These are phyloP conservation scores for Hypoxylon sp. DNA, from an alignment of 2,329 filamentous ascomycete genomes.

Conservation along the genomic window DNA sequence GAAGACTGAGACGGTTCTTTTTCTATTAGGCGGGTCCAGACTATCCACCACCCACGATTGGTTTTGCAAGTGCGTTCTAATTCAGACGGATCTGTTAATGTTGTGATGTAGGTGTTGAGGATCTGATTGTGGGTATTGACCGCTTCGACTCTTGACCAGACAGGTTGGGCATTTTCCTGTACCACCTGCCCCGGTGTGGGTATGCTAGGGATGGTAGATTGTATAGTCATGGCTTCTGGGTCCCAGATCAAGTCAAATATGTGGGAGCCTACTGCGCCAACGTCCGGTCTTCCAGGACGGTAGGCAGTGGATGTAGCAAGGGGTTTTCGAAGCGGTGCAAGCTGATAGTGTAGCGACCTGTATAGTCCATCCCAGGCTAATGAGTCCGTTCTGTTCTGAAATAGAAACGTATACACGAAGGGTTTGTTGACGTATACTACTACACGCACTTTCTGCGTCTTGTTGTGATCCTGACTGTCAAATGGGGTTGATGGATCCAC, in stretches of 20 bases:
- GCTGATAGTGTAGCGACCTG: conserved; percentile 72
- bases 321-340: conserved; percentile 70
- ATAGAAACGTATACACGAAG: conserved; percentile 84
- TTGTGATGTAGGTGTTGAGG: conserved; percentile 68
- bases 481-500: conserved; percentile 51
- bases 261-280: conserved; percentile 55
- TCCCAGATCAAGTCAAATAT: conserved; percentile 78
- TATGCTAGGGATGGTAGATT: conserved; percentile 77
- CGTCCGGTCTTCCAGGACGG: conserved; percentile 65
- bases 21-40: conserved; percentile 72
- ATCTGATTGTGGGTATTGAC: conserved; percentile 76
- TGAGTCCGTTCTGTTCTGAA: conserved; percentile 72
- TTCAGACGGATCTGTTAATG: conserved; percentile 61
- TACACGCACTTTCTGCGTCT: conserved; percentile 73
- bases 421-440: conserved; percentile 81
- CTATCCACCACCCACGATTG: conserved; percentile 77
- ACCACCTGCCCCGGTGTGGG: conserved; percentile 62
- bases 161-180: conserved; percentile 48
- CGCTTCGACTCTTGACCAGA: conserved; percentile 74
- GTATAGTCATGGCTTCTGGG: conserved; percentile 67
- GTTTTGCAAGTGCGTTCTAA: conserved; percentile 77
- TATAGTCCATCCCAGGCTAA: conserved; percentile 71
- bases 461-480: conserved; percentile 67
- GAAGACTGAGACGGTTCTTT: conserved; percentile 30
- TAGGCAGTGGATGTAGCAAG: conserved; percentile 71